Percentiles rank a stretch among this genome's conserved stretches.
Evolutionary conservation across 1,284 basidiomycete species (phyloP).

Genomic region (Agaricales sp.): DNA sequence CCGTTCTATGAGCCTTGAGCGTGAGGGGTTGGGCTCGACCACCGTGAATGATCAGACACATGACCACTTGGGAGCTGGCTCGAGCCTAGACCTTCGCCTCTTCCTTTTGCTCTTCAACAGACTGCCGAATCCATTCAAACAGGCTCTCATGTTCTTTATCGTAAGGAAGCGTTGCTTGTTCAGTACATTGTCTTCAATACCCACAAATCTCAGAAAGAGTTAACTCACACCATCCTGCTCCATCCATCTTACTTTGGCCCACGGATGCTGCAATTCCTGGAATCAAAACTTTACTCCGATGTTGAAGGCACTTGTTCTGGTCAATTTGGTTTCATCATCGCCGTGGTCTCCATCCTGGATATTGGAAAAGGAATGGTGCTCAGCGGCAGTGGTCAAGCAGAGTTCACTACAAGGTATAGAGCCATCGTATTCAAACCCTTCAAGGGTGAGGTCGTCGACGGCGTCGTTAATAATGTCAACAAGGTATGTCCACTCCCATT

Average conservation of each 20-base stretch:
- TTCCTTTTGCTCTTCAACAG: too few relatives aligned
- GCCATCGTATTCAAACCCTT: conserved; percentile 97
- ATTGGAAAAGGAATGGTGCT: conserved; percentile 89
- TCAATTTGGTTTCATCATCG: conserved; percentile 95
- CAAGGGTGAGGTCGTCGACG: conserved; percentile 98
- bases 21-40: too few relatives aligned
- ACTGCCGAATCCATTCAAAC: too few relatives aligned
- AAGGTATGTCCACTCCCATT: conserved; percentile 50
- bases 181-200: conserved; percentile 4
- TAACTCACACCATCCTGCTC: conserved; percentile 91
- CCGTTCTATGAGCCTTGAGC: too few relatives aligned
- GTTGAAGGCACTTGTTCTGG: conserved; percentile 98
- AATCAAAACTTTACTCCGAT: conserved; percentile 89
- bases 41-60: too few relatives aligned
- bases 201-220: conserved; percentile 61
- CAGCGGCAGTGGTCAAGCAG: conserved; percentile 87
- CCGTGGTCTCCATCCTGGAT: conserved; percentile 84
- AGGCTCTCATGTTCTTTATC: conserved; percentile 83
- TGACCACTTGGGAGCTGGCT: too few relatives aligned
- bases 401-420: conserved; percentile 85
- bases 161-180: conserved; percentile 29
- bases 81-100: too few relatives aligned
- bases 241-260: conserved; percentile 98
- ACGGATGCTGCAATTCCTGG: conserved; percentile 86
- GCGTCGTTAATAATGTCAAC: conserved; percentile 91